Evolutionary conservation across 2,329 filamentous ascomycete genomes (phyloP).

Genomic region (Fusarium chlamydosporum): DNA sequence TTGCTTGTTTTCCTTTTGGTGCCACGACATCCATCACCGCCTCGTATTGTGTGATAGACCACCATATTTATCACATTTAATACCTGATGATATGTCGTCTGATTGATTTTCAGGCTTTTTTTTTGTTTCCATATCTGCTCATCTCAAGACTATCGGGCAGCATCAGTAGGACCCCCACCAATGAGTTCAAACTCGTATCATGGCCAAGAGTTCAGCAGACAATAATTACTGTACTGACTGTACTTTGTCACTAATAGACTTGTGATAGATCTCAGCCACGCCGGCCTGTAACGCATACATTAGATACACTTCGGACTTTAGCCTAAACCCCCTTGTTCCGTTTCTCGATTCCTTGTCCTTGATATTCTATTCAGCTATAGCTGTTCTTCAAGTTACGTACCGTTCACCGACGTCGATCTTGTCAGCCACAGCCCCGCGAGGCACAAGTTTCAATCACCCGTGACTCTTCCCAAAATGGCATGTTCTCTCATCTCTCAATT

Average conservation of each 20-base stretch:
- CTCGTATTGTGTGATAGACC: conserved; percentile 43
- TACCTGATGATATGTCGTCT: conserved; percentile 18
- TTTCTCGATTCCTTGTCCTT: conserved; percentile 15
- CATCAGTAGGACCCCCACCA: conserved; percentile 9
- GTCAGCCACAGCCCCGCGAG: conserved; percentile 45
- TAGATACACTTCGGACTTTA: conserved; percentile 18
- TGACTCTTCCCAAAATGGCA: conserved; percentile 42
- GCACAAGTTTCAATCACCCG: conserved; percentile 30
- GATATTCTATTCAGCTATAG: conserved; percentile 9
- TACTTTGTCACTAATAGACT: conserved; percentile 30
- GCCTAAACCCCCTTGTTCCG: conserved; percentile 20
- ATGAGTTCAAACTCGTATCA: conserved; percentile 18
- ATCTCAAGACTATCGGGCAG: conserved; percentile 35
- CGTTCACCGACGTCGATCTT: conserved; percentile 34
- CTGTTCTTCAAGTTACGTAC: conserved; percentile 5
- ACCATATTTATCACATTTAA: conserved; percentile 33
- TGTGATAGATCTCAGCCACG: conserved; percentile 48
- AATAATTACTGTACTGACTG: not conserved
- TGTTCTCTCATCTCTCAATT: conserved; percentile 36
- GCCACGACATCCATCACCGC: conserved; percentile 46
- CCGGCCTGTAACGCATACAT: conserved; percentile 26
- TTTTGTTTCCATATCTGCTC: conserved; percentile 15
- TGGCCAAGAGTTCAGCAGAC: conserved; percentile 16
- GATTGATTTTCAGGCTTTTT: conserved; percentile 36
- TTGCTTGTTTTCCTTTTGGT: conserved; percentile 33